A percentile compares a stretch with the other conserved stretches of the same genome.
Evolutionary conservation across 441 rosid species (phyloP).

Genomic region (Daphne laureola): DNA sequence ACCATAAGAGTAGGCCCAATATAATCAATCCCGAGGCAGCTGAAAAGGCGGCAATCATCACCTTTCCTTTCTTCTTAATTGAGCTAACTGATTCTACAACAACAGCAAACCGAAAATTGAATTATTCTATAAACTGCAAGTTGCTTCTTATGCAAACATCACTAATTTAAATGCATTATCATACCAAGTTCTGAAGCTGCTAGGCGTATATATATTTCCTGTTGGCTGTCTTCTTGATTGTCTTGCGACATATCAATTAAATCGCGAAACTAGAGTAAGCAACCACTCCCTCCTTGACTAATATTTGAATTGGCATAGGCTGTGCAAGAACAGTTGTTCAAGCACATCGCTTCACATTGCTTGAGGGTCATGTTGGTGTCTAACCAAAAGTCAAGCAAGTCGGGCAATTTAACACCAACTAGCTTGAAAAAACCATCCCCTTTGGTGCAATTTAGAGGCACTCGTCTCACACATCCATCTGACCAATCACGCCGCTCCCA

Average conservation of each 20-base stretch:
- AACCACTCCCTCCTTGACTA: conserved; percentile 17
- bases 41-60: background rate
- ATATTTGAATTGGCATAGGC: conserved; percentile 14
- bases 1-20: background rate
- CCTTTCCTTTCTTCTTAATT: background rate
- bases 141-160: too few species aligned
- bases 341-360: conserved; percentile 8
- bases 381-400: background rate
- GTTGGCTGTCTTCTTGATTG: conserved; percentile 6
- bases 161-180: background rate
- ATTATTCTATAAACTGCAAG: too few species aligned
- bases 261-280: conserved; percentile 25
- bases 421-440: conserved; percentile 6
- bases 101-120: too few species aligned
- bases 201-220: conserved; percentile 18
- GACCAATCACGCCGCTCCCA: background rate
- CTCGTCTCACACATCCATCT: conserved; percentile 1
- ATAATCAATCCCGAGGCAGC: background rate
- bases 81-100: background rate
- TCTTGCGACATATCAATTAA: conserved; percentile 18
- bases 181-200: conserved; percentile 17
- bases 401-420: conserved; percentile 10
- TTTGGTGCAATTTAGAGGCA: conserved; percentile 3
- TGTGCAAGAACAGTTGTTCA: conserved; percentile 12
- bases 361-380: conserved; percentile 1